A percentile compares a stretch with the other conserved stretches of the same genome.
phyloP scores from a whole-genome alignment of 352 stramenopile species.

The Phytophthora kernoviae region DNA sequence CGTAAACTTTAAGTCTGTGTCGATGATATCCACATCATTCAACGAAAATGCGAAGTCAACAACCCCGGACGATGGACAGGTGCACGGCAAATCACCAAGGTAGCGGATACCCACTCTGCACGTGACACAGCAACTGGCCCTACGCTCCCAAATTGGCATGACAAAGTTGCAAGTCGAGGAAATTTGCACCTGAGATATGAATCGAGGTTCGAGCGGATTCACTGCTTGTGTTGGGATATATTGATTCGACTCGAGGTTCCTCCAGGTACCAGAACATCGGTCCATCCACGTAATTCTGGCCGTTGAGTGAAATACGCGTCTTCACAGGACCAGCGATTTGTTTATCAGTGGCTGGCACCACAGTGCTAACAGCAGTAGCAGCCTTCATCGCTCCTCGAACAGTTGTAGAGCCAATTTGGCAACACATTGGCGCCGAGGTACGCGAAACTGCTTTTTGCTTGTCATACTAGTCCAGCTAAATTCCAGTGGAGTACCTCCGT shows the following conservation, averaged over 20 bases:
- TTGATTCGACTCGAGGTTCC: constrained; percentile 26
- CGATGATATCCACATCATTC: constrained; percentile 56
- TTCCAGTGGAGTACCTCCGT: constrained; percentile 36
- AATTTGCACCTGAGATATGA: constrained; percentile 21
- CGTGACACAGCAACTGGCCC: neutral
- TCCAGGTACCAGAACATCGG: constrained; percentile 47
- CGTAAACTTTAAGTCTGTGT: constrained; percentile 30
- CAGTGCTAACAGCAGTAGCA: constrained; percentile 6
- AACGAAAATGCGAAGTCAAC: constrained; percentile 50
- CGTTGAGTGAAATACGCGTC: constrained; percentile 40
- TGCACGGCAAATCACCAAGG: constrained; percentile 29
- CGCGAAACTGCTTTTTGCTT: neutral
- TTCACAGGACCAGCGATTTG: constrained; percentile 5
- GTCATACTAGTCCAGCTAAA: constrained; percentile 23
- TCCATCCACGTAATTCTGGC: constrained; percentile 43
- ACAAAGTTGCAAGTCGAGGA: constrained; percentile 41
- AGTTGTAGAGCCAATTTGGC: constrained; percentile 27
- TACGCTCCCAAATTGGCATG: constrained; percentile 48
- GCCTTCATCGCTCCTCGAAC: constrained; percentile 8
- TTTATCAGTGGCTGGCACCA: constrained; percentile 5
- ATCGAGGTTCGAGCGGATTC: constrained; percentile 24
- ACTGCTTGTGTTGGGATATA: constrained; percentile 27
- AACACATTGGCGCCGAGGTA: constrained; percentile 17
- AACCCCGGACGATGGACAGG: constrained; percentile 26
- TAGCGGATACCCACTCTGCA: constrained; percentile 35